Percentiles rank a stretch among this genome's conserved stretches.
phyloP scores from a whole-genome alignment of 345 rosid species.

The Citrus australasica region DNA sequence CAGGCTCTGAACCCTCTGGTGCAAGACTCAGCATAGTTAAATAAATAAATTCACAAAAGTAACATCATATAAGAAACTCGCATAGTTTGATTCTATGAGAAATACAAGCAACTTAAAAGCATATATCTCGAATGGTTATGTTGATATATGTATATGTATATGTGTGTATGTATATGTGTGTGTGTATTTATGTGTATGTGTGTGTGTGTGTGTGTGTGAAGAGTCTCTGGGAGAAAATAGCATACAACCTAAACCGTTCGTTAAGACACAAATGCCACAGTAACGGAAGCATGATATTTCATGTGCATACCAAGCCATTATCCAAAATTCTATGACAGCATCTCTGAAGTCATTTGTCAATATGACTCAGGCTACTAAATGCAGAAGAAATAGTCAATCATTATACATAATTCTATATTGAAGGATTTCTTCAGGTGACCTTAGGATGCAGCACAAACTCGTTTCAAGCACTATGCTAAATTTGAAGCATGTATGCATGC shows the following conservation, averaged over 20 bases:
- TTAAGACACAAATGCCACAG: not conserved
- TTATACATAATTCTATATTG: not conserved
- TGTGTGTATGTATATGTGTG: no score
- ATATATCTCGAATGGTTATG: not conserved
- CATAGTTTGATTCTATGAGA: not conserved
- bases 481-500: not conserved
- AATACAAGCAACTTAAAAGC: not conserved
- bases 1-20: constrained; percentile 74
- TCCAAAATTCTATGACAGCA: not conserved
- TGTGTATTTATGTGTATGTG: no score
- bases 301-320: not conserved
- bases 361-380: not conserved
- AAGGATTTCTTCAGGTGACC: not conserved
- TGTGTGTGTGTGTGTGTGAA: no score
- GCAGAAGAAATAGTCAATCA: not conserved
- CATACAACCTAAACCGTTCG: not conserved
- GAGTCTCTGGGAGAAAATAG: not conserved
- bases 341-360: not conserved
- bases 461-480: not conserved
- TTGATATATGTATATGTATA: not conserved
- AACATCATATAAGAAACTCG: constrained; percentile 4
- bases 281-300: not conserved
- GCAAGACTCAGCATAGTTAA: constrained; percentile 20
- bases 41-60: constrained; percentile 17
- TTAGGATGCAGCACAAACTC: not conserved